phyloP scores from a whole-genome alignment of 345 rosid genomes.

The Nasturtium officinale region DNA sequence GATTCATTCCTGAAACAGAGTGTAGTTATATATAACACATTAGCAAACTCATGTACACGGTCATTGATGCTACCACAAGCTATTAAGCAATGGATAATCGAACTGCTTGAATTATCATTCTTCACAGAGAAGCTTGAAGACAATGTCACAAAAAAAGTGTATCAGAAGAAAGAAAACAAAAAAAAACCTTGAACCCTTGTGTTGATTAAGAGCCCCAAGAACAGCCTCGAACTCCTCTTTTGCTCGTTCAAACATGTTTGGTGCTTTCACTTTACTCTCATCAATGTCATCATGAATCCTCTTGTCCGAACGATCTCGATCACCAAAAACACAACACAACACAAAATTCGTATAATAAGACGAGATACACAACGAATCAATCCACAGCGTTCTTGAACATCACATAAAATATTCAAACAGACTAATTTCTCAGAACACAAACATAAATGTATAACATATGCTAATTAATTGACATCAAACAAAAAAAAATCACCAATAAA shows the following conservation, averaged over 20 bases:
- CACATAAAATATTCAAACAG: too few species aligned
- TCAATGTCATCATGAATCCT: slow-evolving; percentile 50
- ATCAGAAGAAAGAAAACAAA: neutral
- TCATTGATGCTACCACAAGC: neutral
- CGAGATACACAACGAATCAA: slow-evolving; percentile 12
- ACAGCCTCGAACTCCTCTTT: slow-evolving; percentile 73
- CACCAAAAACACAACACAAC: slow-evolving; percentile 17
- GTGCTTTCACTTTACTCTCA: slow-evolving; percentile 57
- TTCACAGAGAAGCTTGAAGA: neutral
- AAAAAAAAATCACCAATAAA: neutral
- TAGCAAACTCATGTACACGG: neutral
- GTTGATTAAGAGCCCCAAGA: slow-evolving; percentile 49
- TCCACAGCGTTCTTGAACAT: neutral
- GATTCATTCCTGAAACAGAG: slow-evolving; percentile 48
- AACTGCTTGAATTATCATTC: neutral
- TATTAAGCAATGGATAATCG: neutral
- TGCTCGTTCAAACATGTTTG: slow-evolving; percentile 60
- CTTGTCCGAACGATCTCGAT: slow-evolving; percentile 30
- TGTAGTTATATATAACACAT: neutral
- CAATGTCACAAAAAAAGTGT: neutral
- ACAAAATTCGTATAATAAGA: neutral
- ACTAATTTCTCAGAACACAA: neutral
- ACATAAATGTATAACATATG: neutral
- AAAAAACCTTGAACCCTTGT: slow-evolving; percentile 38
- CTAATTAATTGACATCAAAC: neutral